Evolutionary conservation across 2,329 filamentous ascomycete genomes (phyloP).

Genomic region (Monilinia vaccinii-corymbosi): DNA sequence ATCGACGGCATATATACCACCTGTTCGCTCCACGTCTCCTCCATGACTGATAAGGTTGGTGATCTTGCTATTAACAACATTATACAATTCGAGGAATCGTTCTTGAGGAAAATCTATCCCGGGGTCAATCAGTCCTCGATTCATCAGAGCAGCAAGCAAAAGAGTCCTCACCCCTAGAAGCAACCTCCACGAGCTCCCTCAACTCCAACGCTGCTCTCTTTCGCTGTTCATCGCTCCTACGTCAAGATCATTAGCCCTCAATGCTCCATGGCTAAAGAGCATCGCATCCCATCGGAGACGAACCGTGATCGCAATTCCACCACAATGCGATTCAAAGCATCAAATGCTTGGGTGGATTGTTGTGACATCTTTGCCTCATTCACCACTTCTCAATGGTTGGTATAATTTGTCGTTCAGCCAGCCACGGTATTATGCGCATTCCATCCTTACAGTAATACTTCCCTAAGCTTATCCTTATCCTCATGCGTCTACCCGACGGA

Average conservation of each 20-base stretch:
- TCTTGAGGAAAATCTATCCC: constrained; percentile 65
- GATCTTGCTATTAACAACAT: constrained; percentile 55
- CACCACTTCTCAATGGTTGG: constrained; percentile 7
- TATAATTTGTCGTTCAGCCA: constrained; percentile 11
- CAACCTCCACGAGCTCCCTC: constrained; percentile 28
- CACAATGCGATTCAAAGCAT: constrained; percentile 27
- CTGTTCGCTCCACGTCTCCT: constrained; percentile 79
- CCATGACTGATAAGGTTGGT: constrained; percentile 73
- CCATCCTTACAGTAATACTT: constrained; percentile 19
- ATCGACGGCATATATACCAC: constrained; percentile 86
- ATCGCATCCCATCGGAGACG: constrained; percentile 17
- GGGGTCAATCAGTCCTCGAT: not conserved
- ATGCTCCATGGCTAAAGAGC: not conserved
- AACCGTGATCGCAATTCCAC: constrained; percentile 27
- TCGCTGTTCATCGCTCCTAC: constrained; percentile 27
- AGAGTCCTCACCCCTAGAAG: constrained; percentile 26
- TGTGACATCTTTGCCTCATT: constrained; percentile 28
- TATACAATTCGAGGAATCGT: constrained; percentile 65
- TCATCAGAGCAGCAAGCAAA: not conserved
- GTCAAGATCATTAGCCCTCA: constrained; percentile 6
- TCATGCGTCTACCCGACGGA: constrained; percentile 14
- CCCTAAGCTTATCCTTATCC: constrained; percentile 24
- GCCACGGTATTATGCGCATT: constrained; percentile 16
- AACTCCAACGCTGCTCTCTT: constrained; percentile 29
- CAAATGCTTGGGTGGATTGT: constrained; percentile 24